phyloP scores from a whole-genome alignment of 2,329 filamentous ascomycete species.

The Paraphaeosphaeria sporulosa region DNA sequence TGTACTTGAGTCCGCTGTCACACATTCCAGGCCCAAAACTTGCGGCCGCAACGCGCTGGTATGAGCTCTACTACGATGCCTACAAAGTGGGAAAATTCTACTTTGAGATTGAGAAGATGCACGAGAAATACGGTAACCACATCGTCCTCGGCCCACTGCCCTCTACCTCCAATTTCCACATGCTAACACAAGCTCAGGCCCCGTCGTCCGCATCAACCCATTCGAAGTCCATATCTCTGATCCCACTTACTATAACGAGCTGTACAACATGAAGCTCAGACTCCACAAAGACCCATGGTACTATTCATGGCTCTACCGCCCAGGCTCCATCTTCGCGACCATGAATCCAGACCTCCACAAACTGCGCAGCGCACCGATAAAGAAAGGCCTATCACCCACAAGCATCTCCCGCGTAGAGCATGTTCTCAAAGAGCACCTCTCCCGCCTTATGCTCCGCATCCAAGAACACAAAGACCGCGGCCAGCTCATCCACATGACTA shows the following conservation, averaged over 20 bases:
- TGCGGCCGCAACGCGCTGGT: conserved; percentile 44
- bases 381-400: conserved; percentile 12
- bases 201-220: conserved; percentile 45
- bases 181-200: conserved; percentile 24
- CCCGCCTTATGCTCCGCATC: conserved; percentile 6
- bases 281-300: conserved; percentile 21
- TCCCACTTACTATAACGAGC: conserved; percentile 37
- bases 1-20: conserved; percentile 37
- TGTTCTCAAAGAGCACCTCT: conserved; percentile 13
- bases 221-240: conserved; percentile 43
- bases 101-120: conserved; percentile 46
- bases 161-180: neutral
- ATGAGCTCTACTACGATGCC: conserved; percentile 50
- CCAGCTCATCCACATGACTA: neutral
- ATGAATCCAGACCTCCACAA: conserved; percentile 17
- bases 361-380: conserved; percentile 11
- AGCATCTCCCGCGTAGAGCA: conserved; percentile 10
- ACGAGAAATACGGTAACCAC: conserved; percentile 43
- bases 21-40: conserved; percentile 44
- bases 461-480: neutral
- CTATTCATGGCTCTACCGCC: conserved; percentile 16
- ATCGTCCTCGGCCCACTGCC: neutral
- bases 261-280: conserved; percentile 29
- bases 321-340: conserved; percentile 17
- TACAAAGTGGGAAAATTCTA: conserved; percentile 40